Conservation (phyloP, 2,329 filamentous ascomycete genomes). For the Pseudogymnoascus verrucosus region DNA sequence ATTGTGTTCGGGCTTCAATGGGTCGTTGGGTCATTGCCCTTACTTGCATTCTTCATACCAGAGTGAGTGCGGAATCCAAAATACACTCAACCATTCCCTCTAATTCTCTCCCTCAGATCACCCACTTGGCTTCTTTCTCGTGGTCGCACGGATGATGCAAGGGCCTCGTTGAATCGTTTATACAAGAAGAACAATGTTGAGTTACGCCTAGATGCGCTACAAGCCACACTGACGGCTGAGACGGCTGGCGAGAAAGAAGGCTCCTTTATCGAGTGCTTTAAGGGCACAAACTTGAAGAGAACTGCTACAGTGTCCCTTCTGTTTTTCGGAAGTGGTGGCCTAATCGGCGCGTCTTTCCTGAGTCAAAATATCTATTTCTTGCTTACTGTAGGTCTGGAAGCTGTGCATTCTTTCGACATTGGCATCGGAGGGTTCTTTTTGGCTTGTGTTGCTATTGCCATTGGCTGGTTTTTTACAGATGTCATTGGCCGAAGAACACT, state of each 20-base stretch:
- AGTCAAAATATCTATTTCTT: conserved; percentile 20
- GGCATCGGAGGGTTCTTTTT: conserved; percentile 18
- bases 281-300: conserved; percentile 27
- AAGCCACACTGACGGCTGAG: neutral
- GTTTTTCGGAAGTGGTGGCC: conserved; percentile 21
- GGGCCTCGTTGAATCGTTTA: conserved; percentile 11
- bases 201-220: conserved; percentile 14
- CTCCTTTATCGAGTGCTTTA: conserved; percentile 29
- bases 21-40: conserved; percentile 6
- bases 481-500: conserved; percentile 30
- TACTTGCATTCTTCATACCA: neutral
- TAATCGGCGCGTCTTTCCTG: conserved; percentile 16
- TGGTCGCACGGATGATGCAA: conserved; percentile 9
- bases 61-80: neutral
- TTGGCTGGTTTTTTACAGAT: conserved; percentile 16
- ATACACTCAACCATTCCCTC: neutral
- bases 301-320: conserved; percentile 32
- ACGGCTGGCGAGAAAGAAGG: neutral
- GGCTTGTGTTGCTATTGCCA: conserved; percentile 16
- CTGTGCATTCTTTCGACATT: conserved; percentile 18
- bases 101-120: conserved; percentile 10
- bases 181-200: conserved; percentile 15
- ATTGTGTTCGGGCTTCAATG: conserved; percentile 20
- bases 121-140: conserved; percentile 16
- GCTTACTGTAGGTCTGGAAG: conserved; percentile 16